These are phyloP conservation scores for Pyrenochaeta sp. DNA, from an alignment of 2,329 filamentous ascomycete genomes.

Conservation along the genomic window DNA sequence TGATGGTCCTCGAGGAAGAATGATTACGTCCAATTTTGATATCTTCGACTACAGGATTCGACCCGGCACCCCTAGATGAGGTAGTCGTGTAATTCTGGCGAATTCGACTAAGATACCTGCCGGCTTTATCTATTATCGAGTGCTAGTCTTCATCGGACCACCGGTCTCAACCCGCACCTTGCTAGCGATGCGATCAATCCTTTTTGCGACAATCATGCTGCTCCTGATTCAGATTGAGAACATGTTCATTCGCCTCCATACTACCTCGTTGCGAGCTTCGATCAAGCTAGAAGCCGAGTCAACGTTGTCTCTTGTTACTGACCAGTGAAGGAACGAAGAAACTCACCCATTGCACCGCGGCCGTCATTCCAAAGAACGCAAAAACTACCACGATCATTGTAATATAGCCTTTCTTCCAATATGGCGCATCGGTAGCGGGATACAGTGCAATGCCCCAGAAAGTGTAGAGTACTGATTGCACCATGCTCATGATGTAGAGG, in stretches of 20 bases:
- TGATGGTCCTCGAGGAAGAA: too few relatives aligned
- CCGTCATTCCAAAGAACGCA: slow-evolving; percentile 35
- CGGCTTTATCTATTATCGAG: too few relatives aligned
- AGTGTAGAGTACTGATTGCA: slow-evolving; percentile 52
- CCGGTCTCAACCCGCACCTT: too few relatives aligned
- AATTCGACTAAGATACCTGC: too few relatives aligned
- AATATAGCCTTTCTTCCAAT: slow-evolving; percentile 53
- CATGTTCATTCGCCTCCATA: background rate
- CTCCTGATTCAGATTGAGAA: too few relatives aligned
- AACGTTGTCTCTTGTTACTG: background rate
- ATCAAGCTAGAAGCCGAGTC: background rate
- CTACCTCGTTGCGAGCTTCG: background rate
- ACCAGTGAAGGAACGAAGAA: background rate
- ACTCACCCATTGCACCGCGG: slow-evolving; percentile 34
- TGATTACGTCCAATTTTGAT: too few relatives aligned
- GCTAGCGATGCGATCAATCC: background rate
- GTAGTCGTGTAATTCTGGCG: too few relatives aligned
- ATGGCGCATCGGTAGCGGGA: slow-evolving; percentile 54
- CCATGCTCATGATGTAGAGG: slow-evolving; percentile 54
- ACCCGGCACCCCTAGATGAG: too few relatives aligned
- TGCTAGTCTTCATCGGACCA: too few relatives aligned
- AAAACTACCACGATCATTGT: slow-evolving; percentile 46
- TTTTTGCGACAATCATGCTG: background rate
- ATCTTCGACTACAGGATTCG: too few relatives aligned
- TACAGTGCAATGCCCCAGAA: slow-evolving; percentile 59